These are phyloP conservation scores for Aspergillus proliferans DNA, from an alignment of 2,329 filamentous ascomycete genomes.

Conservation along the genomic window DNA sequence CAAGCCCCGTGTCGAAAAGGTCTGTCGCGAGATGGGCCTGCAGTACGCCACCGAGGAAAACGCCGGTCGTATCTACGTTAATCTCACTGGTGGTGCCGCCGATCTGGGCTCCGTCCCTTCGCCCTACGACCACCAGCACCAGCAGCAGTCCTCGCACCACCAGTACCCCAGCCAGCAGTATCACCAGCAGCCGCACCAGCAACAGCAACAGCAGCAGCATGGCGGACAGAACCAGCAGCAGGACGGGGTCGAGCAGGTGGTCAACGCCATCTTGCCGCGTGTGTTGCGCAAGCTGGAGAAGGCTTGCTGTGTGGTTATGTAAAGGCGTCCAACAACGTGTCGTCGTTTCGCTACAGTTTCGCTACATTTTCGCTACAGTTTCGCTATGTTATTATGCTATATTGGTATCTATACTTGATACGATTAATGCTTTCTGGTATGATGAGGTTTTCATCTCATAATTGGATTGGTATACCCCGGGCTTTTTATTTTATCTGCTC, in stretches of 20 bases:
- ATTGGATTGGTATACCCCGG: background rate
- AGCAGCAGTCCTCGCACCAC: constrained; percentile 30
- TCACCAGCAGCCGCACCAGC: constrained; percentile 34
- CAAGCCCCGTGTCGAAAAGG: constrained; percentile 85
- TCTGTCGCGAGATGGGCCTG: constrained; percentile 77
- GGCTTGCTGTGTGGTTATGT: constrained; percentile 72
- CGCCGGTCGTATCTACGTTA: constrained; percentile 79
- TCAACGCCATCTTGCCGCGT: constrained; percentile 56
- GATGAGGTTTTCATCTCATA: background rate
- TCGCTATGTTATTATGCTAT: background rate
- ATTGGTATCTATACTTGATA: background rate
- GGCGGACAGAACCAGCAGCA: constrained; percentile 46
- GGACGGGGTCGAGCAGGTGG: constrained; percentile 54
- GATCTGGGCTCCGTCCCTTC: constrained; percentile 29
- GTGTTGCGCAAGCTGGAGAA: constrained; percentile 61
- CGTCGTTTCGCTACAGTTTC: background rate
- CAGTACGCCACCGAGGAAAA: constrained; percentile 84
- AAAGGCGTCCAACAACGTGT: constrained; percentile 8
- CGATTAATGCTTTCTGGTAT: background rate
- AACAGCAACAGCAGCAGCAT: constrained; percentile 35
- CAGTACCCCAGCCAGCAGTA: constrained; percentile 36
- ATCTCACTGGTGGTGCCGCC: constrained; percentile 68
- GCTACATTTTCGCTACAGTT: background rate
- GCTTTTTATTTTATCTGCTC: background rate
- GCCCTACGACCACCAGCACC: constrained; percentile 34